A percentile compares a stretch with the other conserved stretches of the same genome.
These are phyloP conservation scores for Phytophthora tubulina DNA, from an alignment of 352 stramenopile species.

Conservation along the genomic window DNA sequence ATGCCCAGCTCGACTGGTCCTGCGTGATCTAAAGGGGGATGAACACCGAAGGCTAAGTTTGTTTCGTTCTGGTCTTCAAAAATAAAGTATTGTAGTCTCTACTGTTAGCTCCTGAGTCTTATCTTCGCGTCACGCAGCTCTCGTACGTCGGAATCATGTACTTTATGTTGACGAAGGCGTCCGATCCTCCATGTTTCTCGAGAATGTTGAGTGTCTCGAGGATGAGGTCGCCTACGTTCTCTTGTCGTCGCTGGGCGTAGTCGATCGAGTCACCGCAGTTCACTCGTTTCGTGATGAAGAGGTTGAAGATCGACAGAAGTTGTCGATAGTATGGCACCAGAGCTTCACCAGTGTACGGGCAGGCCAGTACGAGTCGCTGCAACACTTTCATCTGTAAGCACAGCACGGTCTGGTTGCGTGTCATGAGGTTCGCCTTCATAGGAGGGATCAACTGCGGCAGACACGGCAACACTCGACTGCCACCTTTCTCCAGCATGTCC, in stretches of 20 bases:
- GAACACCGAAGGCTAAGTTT: constrained; percentile 22
- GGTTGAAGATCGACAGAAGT: constrained; percentile 92
- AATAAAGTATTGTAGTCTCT: constrained; percentile 20
- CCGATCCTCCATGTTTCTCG: constrained; percentile 81
- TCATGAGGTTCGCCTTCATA: constrained; percentile 92
- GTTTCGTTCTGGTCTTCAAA: constrained; percentile 32
- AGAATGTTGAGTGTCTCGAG: constrained; percentile 91
- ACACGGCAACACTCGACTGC: constrained; percentile 68
- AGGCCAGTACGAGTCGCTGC: constrained; percentile 74
- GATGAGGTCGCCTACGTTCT: constrained; percentile 92
- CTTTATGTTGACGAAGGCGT: constrained; percentile 97
- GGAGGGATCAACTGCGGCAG: constrained; percentile 62
- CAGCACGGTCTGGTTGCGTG: constrained; percentile 73
- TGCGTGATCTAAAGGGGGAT: background rate
- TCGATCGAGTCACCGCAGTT: constrained; percentile 95
- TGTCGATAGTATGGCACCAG: constrained; percentile 94
- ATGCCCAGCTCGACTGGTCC: constrained; percentile 1
- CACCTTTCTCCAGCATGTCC: constrained; percentile 85
- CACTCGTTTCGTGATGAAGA: constrained; percentile 92
- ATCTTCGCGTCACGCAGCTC: constrained; percentile 68
- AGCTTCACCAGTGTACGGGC: constrained; percentile 84
- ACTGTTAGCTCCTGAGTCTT: constrained; percentile 6
- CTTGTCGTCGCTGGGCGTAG: constrained; percentile 90
- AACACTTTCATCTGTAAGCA: constrained; percentile 85
- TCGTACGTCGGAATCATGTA: constrained; percentile 98